Evolutionary conservation across 129 eudicot genomes (phyloP).

Genomic region (Apium graveolens): DNA sequence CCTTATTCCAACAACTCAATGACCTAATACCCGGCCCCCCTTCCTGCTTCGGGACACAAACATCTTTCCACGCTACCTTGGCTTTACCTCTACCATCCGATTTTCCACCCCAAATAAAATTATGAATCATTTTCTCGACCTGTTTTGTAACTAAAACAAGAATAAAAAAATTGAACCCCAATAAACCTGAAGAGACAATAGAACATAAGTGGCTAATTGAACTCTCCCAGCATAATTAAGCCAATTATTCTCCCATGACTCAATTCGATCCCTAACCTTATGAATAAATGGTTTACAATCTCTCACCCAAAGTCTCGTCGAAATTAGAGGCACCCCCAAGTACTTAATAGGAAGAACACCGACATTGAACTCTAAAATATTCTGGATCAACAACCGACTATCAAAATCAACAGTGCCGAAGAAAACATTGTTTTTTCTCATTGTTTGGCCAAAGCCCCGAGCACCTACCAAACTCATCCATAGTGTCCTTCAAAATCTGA

Average conservation of each 20-base stretch:
- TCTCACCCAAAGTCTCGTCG: too few relatives aligned
- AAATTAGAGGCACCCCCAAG: too few relatives aligned
- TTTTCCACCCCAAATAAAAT: not conserved
- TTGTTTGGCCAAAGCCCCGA: not conserved
- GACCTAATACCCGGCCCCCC: not conserved
- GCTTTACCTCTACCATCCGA: not conserved
- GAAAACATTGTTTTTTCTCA: not conserved
- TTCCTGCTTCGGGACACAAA: not conserved
- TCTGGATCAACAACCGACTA: not conserved
- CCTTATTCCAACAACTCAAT: not conserved
- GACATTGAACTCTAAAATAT: not conserved
- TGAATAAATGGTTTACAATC: not conserved
- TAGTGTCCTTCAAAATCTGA: not conserved
- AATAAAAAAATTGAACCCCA: not conserved
- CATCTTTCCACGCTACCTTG: not conserved
- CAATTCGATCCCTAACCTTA: not conserved
- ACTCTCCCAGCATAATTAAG: not conserved
- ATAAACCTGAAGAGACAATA: not conserved
- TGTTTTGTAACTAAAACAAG: not conserved
- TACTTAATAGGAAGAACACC: not conserved
- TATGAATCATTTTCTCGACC: not conserved
- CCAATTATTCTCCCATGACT: not conserved
- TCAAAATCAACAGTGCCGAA: too few relatives aligned
- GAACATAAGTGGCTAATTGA: not conserved
- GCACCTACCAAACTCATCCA: not conserved